Evolutionary conservation across 371 early-diverging fungal genomes (phyloP).

Genomic region (Zopfochytrium polystomum): DNA sequence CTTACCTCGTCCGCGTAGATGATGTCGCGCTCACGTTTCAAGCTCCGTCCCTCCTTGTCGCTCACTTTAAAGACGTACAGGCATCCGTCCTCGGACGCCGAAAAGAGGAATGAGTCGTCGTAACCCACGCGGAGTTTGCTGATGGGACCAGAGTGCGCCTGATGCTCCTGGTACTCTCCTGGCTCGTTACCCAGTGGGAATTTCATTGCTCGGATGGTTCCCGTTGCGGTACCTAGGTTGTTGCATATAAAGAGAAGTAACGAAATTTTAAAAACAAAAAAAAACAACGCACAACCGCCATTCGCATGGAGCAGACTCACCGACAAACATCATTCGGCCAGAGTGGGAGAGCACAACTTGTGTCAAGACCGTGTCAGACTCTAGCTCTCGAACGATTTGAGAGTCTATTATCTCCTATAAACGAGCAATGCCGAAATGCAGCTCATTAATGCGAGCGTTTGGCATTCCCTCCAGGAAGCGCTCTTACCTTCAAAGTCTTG

Average conservation of each 20-base stretch:
- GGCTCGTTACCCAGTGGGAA: slow-evolving; percentile 45
- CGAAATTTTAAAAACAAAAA: no score
- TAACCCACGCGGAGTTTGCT: slow-evolving; percentile 41
- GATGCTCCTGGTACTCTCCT: slow-evolving; percentile 51
- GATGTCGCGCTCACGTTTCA: slow-evolving; percentile 25
- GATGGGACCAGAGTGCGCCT: slow-evolving; percentile 45
- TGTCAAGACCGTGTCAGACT: slow-evolving; percentile 40
- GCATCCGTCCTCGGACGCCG: slow-evolving; percentile 48
- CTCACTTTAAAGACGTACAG: slow-evolving; percentile 44
- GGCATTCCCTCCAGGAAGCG: background rate
- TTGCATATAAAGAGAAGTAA: no score
- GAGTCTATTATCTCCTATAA: slow-evolving; percentile 54
- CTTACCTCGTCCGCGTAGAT: slow-evolving; percentile 53
- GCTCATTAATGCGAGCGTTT: background rate
- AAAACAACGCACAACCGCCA: no score
- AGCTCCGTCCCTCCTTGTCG: slow-evolving; percentile 41
- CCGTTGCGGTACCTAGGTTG: slow-evolving; percentile 42
- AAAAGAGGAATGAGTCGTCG: slow-evolving; percentile 52
- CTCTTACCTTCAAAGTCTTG: slow-evolving; percentile 43
- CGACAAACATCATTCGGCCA: slow-evolving; percentile 56
- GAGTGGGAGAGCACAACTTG: slow-evolving; percentile 49
- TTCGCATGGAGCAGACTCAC: slow-evolving; percentile 29
- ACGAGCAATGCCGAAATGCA: background rate
- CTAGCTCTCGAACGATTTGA: slow-evolving; percentile 44
- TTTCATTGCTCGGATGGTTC: slow-evolving; percentile 40